Evolutionary conservation across 2,329 filamentous ascomycete species (phyloP).

Genomic region (Pyricularia sp.): DNA sequence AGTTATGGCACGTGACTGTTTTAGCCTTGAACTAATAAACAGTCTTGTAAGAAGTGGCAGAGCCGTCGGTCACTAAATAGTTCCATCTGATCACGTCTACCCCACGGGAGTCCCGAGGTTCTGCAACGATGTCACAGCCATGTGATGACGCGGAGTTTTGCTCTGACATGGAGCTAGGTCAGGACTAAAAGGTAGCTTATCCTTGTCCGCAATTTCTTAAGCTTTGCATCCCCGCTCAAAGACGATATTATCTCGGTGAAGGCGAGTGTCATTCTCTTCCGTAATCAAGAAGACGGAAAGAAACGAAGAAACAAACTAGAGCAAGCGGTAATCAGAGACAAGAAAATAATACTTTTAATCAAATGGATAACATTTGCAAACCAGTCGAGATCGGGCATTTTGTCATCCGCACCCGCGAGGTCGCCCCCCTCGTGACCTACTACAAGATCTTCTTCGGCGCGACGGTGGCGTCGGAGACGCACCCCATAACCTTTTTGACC

Average conservation of each 20-base stretch:
- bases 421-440: neutral
- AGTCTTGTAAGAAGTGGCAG: too few species aligned
- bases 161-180: too few species aligned
- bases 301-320: too few species aligned
- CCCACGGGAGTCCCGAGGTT: neutral
- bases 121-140: neutral
- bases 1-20: neutral
- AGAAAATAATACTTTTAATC: neutral
- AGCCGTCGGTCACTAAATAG: neutral
- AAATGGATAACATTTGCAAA: neutral
- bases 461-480: neutral
- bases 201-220: neutral
- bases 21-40: neutral
- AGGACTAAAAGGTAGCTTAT: too few species aligned
- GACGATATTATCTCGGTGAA: too few species aligned
- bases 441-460: neutral
- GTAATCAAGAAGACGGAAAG: neutral
- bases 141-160: neutral
- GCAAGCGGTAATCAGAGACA: neutral
- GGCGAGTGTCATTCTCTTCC: neutral
- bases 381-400: slow-evolving; percentile 3
- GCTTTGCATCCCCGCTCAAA: neutral
- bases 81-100: neutral
- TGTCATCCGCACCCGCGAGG: slow-evolving; percentile 2
- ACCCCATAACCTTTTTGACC: slow-evolving; percentile 22